Base-by-base conservation (phyloP, 1,139 yeast species). In the Pichia sp. region DNA sequence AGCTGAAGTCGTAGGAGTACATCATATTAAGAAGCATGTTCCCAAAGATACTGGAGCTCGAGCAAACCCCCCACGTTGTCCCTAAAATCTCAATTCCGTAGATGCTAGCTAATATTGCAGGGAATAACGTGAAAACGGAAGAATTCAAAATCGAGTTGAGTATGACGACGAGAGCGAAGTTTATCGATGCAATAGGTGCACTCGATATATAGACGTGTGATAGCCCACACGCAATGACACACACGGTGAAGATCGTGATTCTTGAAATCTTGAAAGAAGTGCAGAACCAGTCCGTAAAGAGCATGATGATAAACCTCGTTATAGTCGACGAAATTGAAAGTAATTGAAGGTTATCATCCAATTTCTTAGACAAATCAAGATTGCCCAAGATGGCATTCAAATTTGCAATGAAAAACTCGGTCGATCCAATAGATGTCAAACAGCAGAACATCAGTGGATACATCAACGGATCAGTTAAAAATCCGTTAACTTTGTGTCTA, bases 21-120 rank as follows among this genome's bases (percentile, higher is more conserved):
- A 62, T 55, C 34, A 63, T 49, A 48, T 64, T 66, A n/a, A 62
- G 49, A 37, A 63, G 49, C 48, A 65, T 52, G 41, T 60, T 62
- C 2, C 68, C 69, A 44, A 66, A 34, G 25, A 64, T 59, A 19
- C 68, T 62, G 9, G 65, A 60, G 18, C 61, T 57, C 6, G 66
- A 58, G 47, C 66, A 66, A 9, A 64, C 42, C 1, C 70, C 70
- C 66, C 69, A 66, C 3, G 69, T 65, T 13, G 69, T 64, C 7
- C 70, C 70, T 34, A 66, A 49, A 21, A 66, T 59, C 19, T 66
- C 69, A 21, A 66, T 57, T 10, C 70, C 70, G 51, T 66, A 66
- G 19, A 66, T 60, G 28, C 65, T 62, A 8, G 68, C 70, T 23
- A 66, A 50, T 30, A 66, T 60, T 12, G 69, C 68, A 1, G 70